These are phyloP conservation scores for Cladosporium sp. DNA, from an alignment of 2,329 filamentous ascomycete genomes.

Conservation along the genomic window DNA sequence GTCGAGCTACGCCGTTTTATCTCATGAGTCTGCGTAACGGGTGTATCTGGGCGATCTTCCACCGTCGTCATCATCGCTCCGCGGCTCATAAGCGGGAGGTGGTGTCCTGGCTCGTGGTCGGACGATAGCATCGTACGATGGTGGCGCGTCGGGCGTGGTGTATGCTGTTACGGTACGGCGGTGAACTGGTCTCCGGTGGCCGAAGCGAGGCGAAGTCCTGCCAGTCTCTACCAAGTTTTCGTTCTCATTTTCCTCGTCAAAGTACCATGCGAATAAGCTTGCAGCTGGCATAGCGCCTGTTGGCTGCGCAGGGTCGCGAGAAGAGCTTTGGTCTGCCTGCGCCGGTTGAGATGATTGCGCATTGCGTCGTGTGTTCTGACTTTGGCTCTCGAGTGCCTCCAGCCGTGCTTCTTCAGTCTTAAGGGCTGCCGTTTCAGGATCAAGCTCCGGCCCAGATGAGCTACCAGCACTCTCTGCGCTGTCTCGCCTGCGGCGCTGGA, in stretches of 20 bases:
- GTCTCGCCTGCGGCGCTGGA: slow-evolving; percentile 24
- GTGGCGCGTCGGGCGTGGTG: slow-evolving; percentile 10
- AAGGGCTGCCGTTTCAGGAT: slow-evolving; percentile 21
- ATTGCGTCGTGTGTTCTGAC: neutral
- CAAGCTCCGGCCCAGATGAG: slow-evolving; percentile 11
- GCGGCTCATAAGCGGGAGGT: slow-evolving; percentile 30
- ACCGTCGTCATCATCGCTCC: slow-evolving; percentile 24
- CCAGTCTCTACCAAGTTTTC: neutral
- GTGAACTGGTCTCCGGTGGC: slow-evolving; percentile 17
- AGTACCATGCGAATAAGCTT: slow-evolving; percentile 28
- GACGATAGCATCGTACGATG: slow-evolving; percentile 26
- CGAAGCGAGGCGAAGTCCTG: slow-evolving; percentile 14
- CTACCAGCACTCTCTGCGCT: slow-evolving; percentile 22
- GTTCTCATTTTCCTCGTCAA: slow-evolving; percentile 15
- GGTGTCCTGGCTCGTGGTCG: slow-evolving; percentile 22
- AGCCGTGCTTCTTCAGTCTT: slow-evolving; percentile 30
- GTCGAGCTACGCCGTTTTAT: neutral
- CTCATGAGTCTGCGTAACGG: neutral
- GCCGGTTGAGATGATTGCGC: neutral
- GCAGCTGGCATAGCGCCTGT: slow-evolving; percentile 24
- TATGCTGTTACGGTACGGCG: slow-evolving; percentile 20
- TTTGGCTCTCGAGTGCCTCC: slow-evolving; percentile 24
- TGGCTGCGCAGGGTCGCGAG: neutral
- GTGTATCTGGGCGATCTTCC: slow-evolving; percentile 10
- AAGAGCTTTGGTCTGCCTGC: neutral